phyloP scores from a whole-genome alignment of 169 alveolate species.

The Cryptosporidium xiaoi region DNA sequence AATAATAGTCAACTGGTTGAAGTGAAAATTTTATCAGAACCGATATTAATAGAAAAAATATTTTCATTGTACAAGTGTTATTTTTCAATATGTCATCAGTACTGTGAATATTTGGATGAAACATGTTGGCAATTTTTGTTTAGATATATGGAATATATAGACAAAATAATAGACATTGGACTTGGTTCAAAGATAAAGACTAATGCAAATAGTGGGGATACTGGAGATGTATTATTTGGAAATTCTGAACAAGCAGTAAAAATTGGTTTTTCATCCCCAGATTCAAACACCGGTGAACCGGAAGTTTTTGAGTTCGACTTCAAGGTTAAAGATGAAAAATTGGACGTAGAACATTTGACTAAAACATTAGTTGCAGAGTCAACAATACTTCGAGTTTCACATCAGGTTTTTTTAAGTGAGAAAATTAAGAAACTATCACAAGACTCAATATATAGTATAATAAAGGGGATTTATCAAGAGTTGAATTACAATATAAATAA shows the following conservation, averaged over 20 bases:
- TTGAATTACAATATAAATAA: constrained; percentile 18
- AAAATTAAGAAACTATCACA: constrained; percentile 33
- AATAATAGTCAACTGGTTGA: constrained; percentile 21
- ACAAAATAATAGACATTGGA: constrained; percentile 57
- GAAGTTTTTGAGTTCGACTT: neutral
- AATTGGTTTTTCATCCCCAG: neutral
- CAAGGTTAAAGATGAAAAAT: constrained; percentile 9
- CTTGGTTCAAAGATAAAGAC: constrained; percentile 50
- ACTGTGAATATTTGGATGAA: constrained; percentile 39
- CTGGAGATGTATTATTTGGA: neutral
- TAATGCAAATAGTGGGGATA: neutral
- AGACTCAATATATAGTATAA: constrained; percentile 12
- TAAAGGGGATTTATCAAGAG: constrained; percentile 33
- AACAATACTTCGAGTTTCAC: constrained; percentile 32
- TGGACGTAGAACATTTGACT: neutral
- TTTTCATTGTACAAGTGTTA: constrained; percentile 52
- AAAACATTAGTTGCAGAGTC: constrained; percentile 59
- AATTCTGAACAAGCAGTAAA: neutral
- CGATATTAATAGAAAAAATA: constrained; percentile 25
- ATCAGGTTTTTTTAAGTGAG: constrained; percentile 36
- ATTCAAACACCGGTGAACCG: no score
- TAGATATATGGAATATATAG: constrained; percentile 67
- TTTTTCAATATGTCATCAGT: constrained; percentile 32
- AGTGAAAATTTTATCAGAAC: constrained; percentile 8
- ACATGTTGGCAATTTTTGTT: constrained; percentile 36